Evolutionary conservation across 2,329 filamentous ascomycete genomes (phyloP), one percentile per base, ranked within the genome.

Genomic region (Ceratocystiopsis brevicomis): DNA sequence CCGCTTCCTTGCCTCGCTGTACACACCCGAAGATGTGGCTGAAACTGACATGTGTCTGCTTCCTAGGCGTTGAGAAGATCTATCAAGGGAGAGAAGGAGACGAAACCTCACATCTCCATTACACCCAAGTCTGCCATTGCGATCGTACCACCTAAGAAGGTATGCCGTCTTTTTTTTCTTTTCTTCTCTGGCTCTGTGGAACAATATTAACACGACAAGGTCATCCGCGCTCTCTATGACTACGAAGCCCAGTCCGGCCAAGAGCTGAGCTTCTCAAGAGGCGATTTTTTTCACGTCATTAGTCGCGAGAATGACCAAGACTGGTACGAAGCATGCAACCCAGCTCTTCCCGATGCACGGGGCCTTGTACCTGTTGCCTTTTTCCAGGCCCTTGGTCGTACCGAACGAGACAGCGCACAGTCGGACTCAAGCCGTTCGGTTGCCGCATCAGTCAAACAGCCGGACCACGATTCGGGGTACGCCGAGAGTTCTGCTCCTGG

Each of bases 321-420:
- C 58, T 98, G 90, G 88, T 98, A 95, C 69, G 90, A 96, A 63
- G 90, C 88, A 44, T 96, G 86, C 69, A 98, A 98, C 58, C 90
- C 90, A 47, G 74, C 82, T 41, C 69, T 94, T 51, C 85, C 82
- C 55, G 81, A 81, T 61, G 84, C 85, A 41, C 78, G 86, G 51
- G 90, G 90, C 48, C 72, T 98, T 47, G 90, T 98, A 38, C 90
- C 90, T 9, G 90, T 95, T 45, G 76, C 80, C 45, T 95, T 86
- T 63, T 98, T 98, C 61, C 86, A 96, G 60, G 74, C 79, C 36
- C 73, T 98, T 40, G 87, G 86, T 50, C 88, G 90, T 64, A 93
- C 82, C 51, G 87, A 93, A 61, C 73, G 88, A 58, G 82, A 95
- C 60, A 94, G 86, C 61, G 77, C 71, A 44, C 77, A 78, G 52